phyloP scores from a whole-genome alignment of 768 basidiomycete genomes.

The Mycena olivaceomarginata region DNA sequence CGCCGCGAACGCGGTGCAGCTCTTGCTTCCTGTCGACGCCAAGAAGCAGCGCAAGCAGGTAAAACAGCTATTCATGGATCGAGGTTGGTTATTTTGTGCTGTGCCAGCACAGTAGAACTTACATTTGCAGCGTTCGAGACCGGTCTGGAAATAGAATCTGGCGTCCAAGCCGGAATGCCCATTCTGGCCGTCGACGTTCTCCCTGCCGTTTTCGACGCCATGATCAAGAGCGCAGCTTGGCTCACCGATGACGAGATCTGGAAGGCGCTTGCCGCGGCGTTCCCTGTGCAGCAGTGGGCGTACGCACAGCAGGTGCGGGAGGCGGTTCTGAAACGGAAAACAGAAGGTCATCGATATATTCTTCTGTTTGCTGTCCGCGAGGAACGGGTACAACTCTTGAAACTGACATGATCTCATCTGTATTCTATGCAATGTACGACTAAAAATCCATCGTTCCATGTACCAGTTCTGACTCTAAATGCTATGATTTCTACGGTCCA shows the following conservation, averaged over 20 bases:
- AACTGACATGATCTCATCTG: constrained; percentile 50
- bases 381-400: constrained; percentile 79
- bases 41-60: constrained; percentile 86
- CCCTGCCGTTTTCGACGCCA: constrained; percentile 74
- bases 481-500: too few species aligned
- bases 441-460: not conserved
- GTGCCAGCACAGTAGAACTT: not conserved
- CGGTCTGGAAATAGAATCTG: constrained; percentile 72
- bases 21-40: constrained; percentile 79
- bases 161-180: constrained; percentile 77
- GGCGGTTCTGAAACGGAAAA: constrained; percentile 74
- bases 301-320: constrained; percentile 85
- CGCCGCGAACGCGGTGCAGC: constrained; percentile 70
- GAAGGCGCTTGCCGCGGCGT: constrained; percentile 73
- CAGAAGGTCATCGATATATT: constrained; percentile 78
- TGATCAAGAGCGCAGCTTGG: constrained; percentile 78
- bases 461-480: not conserved
- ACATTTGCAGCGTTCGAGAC: constrained; percentile 77
- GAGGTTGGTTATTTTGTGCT: constrained; percentile 65
- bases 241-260: constrained; percentile 85
- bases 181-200: constrained; percentile 85
- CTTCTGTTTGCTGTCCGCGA: constrained; percentile 82
- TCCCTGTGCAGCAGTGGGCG: constrained; percentile 74
- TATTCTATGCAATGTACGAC: constrained; percentile 14
- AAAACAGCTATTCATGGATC: constrained; percentile 81